A percentile compares a stretch with the other conserved stretches of the same genome.
These are phyloP conservation scores for Clitoria ternatea DNA, from an alignment of 306 rosid genomes.

Conservation along the genomic window DNA sequence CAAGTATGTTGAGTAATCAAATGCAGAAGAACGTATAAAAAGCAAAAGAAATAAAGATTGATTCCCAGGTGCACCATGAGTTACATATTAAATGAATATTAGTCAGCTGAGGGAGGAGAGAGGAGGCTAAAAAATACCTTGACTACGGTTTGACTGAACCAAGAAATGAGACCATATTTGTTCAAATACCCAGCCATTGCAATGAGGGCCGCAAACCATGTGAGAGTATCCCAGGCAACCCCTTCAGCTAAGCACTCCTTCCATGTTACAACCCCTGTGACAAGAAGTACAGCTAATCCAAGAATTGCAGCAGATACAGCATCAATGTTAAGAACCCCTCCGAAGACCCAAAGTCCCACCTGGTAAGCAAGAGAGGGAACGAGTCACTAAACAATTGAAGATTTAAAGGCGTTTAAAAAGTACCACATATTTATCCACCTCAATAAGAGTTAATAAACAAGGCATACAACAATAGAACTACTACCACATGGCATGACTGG, in stretches of 20 bases:
- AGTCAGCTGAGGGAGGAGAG: background rate
- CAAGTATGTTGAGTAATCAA: background rate
- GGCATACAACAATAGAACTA: background rate
- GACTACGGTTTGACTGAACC: conserved; percentile 96
- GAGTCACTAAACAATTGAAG: background rate
- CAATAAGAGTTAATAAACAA: conserved; percentile 4
- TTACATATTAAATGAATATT: background rate
- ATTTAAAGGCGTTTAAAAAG: background rate
- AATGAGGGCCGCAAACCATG: conserved; percentile 99
- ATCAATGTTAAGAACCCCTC: conserved; percentile 68
- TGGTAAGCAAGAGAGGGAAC: conserved; percentile 23
- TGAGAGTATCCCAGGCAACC: conserved; percentile 99
- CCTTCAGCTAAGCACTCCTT: conserved; percentile 95
- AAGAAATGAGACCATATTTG: conserved; percentile 96
- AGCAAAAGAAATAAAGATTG: background rate
- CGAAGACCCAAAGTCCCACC: conserved; percentile 98
- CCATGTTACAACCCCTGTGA: conserved; percentile 96
- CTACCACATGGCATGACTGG: background rate
- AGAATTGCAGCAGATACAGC: conserved; percentile 96
- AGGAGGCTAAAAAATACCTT: conserved; percentile 57
- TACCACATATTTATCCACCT: conserved; percentile 4
- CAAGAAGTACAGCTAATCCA: conserved; percentile 84
- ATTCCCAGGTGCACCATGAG: background rate
- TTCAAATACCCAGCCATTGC: conserved; percentile 99
- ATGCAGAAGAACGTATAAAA: background rate